Base-by-base conservation (phyloP, 108 stramenopile genomes). In the Pseudonitzschia delicatissima region DNA sequence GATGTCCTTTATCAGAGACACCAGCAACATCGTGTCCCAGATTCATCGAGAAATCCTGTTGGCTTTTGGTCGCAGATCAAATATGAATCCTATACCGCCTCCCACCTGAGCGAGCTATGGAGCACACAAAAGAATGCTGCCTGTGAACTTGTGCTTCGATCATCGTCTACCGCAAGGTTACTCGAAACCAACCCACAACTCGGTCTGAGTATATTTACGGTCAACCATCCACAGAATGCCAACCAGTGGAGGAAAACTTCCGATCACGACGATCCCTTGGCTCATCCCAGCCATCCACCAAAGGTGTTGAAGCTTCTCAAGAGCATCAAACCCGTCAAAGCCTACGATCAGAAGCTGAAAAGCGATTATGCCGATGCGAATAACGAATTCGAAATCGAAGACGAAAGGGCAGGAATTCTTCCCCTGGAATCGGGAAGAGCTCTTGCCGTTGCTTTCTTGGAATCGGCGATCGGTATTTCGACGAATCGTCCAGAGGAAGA, bases 81-180 rank as follows among this genome's bases (percentile, higher is more conserved):
- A 45, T 95, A 85, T 62, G 94, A 91, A 25, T 86, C 86, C n/a
- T 93, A 88, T 62, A 72, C 85, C 13, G 88, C 87, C 0, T 80
- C 89, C 1, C 88, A 95, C 78, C 73, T 95, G 36, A 80, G 87
- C 32, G 94, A 95, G 55, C 61, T 95, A 27, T 95, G 91, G 91
- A 52, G 73, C 2, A 84, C 83, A 31, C 68, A 70, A 9, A 66
- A 87, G 51, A 83, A 85, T 42, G 51, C 68, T 33, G 88, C 71
- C 37, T 80, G 87, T 44, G 71, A 79, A 13, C 58, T 93, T 31
- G 94, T 92, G 9, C 68, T 95, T 11, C 57, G 61, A 7, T 88
- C 88, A 15, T 58, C 80, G 1, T 80, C 87, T 6, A 90, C 91
- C 12, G 64, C 58, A 27, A 77, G 84, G 40, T 72, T 95, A 57